Evolutionary conservation across 176 grass and related monocot genomes (phyloP), one percentile per base, ranked within the genome.

Genomic region (Triticum aestivum): DNA sequence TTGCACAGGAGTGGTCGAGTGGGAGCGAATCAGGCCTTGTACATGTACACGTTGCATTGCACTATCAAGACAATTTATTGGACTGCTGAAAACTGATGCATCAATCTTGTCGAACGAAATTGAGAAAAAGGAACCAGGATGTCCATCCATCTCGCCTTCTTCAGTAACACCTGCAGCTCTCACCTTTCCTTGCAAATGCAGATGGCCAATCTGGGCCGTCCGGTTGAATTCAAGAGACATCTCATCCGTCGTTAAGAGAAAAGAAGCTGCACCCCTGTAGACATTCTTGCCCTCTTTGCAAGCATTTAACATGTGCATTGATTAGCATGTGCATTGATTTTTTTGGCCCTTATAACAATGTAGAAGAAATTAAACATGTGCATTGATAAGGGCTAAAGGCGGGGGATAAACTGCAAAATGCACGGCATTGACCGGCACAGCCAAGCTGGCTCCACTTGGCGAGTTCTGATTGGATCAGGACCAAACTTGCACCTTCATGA

Each of bases 221-320:
- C 65, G 74, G 67, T 0, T 83, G 75, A 75, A 80, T 80, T 80
- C 56, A 87, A 61, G 45, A 2, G 11, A 77, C 49, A 75, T 44
- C 85, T 80, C 79, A 76, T 80, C 84, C 45, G 49, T 84, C 0
- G 27, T 15, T 80, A 85, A 69, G 85, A 80, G 44, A 81, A 73
- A 20, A 74, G 67, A 75, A 79, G 80, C 66, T 9, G 64, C 21
- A 9, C 45, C 18, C 4, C 24, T 54, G 79, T 61, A 47, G 4
- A 79, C 89, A 66, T 64, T 87, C 85, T 75, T 91, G 76, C 69
- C 85, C 61, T 87, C 69, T 87, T 80, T 81, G 85, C 89, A 91
- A 91, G 89, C 89, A 81, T 87, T 32, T 65, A 30, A 35, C 34
- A 35, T 35, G 34, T 35, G 34, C 34, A 30, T 30, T 30, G 29